A percentile compares a stretch with the other conserved stretches of the same genome.
Evolutionary conservation across 2,329 filamentous ascomycete species (phyloP).

Genomic region (Beauveria sp.): DNA sequence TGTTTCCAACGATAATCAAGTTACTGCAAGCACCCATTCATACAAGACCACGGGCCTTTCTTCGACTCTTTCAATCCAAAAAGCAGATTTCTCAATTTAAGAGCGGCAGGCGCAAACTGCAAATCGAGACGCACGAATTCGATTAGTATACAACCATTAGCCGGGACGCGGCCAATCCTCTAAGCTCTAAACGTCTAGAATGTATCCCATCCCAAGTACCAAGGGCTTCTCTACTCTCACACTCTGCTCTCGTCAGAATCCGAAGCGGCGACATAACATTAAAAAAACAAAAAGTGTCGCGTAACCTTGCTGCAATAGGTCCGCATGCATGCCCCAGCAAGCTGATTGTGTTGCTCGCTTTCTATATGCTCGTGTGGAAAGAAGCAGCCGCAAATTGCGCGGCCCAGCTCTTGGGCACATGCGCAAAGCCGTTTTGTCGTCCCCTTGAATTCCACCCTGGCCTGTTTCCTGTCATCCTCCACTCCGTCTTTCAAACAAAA

Average conservation of each 20-base stretch:
- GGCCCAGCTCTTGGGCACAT: slow-evolving; percentile 8
- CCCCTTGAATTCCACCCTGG: slow-evolving; percentile 3
- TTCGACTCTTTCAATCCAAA: no score
- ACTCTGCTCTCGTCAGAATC: background rate
- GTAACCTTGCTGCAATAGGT: background rate
- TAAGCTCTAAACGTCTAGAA: slow-evolving; percentile 12
- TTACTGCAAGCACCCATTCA: no score
- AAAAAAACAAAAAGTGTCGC: background rate
- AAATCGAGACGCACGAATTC: slow-evolving; percentile 1
- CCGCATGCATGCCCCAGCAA: slow-evolving; percentile 4
- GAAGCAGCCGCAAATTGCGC: background rate
- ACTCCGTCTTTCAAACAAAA: slow-evolving; percentile 9
- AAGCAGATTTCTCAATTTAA: no score
- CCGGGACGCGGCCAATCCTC: slow-evolving; percentile 8
- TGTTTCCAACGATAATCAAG: no score
- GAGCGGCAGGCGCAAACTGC: no score
- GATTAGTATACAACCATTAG: slow-evolving; percentile 12
- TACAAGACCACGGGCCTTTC: no score
- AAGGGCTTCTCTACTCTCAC: background rate
- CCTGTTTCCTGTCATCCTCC: slow-evolving; percentile 7
- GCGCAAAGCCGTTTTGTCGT: background rate
- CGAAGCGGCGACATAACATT: slow-evolving; percentile 3
- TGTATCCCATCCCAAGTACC: slow-evolving; percentile 4
- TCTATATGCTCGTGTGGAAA: slow-evolving; percentile 3
- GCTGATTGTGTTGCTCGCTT: background rate